Percentiles rank a stretch among this genome's conserved stretches.
Evolutionary conservation across 1,284 basidiomycete genomes (phyloP).

Genomic region (Meira nashicola): DNA sequence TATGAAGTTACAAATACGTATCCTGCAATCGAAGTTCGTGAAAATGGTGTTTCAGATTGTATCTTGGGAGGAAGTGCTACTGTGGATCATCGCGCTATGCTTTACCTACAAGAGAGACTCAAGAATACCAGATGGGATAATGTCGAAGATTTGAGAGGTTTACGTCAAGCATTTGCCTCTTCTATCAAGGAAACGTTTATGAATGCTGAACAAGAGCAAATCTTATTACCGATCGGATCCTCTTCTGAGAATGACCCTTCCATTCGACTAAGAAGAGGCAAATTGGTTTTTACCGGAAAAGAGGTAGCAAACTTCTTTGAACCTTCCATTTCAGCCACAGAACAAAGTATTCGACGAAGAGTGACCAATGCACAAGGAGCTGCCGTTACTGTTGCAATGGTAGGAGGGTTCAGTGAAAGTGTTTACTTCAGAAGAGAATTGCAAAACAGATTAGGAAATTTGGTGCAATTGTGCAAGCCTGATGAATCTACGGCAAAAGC

Average conservation of each 20-base stretch:
- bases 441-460: constrained; percentile 12
- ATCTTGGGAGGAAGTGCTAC: constrained; percentile 17
- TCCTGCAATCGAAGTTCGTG: constrained; percentile 16
- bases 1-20: constrained; percentile 15
- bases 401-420: constrained; percentile 15
- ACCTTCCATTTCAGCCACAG: constrained; percentile 16
- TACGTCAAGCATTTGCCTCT: constrained; percentile 16
- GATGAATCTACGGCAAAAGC: constrained; percentile 19
- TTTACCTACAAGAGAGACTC: constrained; percentile 16
- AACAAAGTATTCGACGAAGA: constrained; percentile 11
- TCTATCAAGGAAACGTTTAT: constrained; percentile 17
- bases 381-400: constrained; percentile 14
- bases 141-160: constrained; percentile 13
- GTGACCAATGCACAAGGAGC: constrained; percentile 7
- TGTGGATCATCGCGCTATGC: constrained; percentile 17
- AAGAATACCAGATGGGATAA: constrained; percentile 18
- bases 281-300: constrained; percentile 17
- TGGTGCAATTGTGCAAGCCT: constrained; percentile 17
- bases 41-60: constrained; percentile 17
- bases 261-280: constrained; percentile 15
- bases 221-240: constrained; percentile 16
- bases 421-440: constrained; percentile 18
- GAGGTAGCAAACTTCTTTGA: constrained; percentile 17
- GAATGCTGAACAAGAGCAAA: constrained; percentile 14
- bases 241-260: constrained; percentile 14